Percentiles rank a stretch among this genome's conserved stretches.
phyloP scores from a whole-genome alignment of 495 filamentous ascomycete species.

The Penicillium taxi region DNA sequence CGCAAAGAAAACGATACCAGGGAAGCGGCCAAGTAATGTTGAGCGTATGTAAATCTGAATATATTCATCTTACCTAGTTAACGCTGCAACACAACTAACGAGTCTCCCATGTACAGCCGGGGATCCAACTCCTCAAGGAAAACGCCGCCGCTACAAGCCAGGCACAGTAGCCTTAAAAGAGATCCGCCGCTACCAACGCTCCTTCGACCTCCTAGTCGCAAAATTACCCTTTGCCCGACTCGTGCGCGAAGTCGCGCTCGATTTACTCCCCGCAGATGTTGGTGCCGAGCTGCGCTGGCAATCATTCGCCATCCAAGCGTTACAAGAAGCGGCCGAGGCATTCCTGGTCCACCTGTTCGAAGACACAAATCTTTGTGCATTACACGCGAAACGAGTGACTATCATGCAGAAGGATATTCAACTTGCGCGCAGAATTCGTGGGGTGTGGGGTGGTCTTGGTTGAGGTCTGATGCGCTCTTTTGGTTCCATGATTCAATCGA shows the following conservation, averaged over 20 bases:
- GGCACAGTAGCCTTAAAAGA: conserved; percentile 80
- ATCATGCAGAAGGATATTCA: conserved; percentile 98
- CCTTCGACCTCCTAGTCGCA: conserved; percentile 68
- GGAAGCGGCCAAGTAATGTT: conserved; percentile 23
- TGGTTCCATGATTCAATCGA: no score
- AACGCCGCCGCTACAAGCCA: conserved; percentile 67
- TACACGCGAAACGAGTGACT: conserved; percentile 92
- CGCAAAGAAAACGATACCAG: conserved; percentile 16
- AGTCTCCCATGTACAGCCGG: conserved; percentile 58
- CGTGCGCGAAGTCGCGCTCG: conserved; percentile 78
- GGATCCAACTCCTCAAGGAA: conserved; percentile 57
- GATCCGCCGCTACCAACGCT: conserved; percentile 76
- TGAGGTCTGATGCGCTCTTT: conserved; percentile 18
- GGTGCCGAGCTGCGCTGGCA: conserved; percentile 75
- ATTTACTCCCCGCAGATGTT: conserved; percentile 40
- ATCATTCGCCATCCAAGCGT: conserved; percentile 77
- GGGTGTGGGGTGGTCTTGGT: conserved; percentile 57
- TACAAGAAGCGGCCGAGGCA: conserved; percentile 89
- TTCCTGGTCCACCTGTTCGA: conserved; percentile 93
- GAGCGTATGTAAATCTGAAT: conserved; percentile 28
- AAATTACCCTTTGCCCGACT: conserved; percentile 84
- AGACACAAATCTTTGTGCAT: conserved; percentile 89
- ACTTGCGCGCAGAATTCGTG: conserved; percentile 75
- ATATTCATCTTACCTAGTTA: background rate
- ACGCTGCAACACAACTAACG: no score